Conservation (phyloP, 2,329 filamentous ascomycete species). For the Fusarium sp. region DNA sequence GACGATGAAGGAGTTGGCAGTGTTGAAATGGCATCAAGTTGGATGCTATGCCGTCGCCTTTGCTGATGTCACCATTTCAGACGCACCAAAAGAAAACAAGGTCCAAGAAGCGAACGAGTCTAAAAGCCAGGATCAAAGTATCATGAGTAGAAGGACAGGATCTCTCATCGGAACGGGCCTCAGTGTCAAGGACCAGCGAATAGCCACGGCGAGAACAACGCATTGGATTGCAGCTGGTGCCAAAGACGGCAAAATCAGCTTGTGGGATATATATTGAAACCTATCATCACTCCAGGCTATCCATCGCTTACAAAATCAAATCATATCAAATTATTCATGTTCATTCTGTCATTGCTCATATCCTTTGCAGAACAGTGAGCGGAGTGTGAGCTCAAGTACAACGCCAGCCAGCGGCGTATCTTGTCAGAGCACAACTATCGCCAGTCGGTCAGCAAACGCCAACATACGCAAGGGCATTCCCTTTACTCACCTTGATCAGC, state of each 20-base stretch:
- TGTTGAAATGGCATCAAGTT: conserved; percentile 92
- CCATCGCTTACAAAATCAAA: background rate
- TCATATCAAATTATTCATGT: background rate
- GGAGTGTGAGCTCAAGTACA: background rate
- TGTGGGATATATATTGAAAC: conserved; percentile 89
- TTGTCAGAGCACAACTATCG: background rate
- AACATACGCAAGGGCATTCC: background rate
- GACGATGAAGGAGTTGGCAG: conserved; percentile 84
- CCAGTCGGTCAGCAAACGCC: background rate
- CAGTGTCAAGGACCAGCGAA: conserved; percentile 68
- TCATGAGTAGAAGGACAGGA: background rate
- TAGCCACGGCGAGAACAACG: conserved; percentile 69
- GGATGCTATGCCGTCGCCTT: conserved; percentile 86
- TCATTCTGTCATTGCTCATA: background rate
- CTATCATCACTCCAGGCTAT: background rate
- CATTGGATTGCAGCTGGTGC: conserved; percentile 92
- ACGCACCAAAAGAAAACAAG: conserved; percentile 1
- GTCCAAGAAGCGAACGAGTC: conserved; percentile 29
- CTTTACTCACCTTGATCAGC: background rate
- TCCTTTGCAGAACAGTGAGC: background rate
- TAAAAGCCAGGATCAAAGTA: background rate
- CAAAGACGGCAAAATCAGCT: conserved; percentile 92
- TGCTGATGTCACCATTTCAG: conserved; percentile 53
- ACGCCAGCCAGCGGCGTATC: background rate
- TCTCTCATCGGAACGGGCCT: conserved; percentile 18